These are phyloP conservation scores for Lolium perenne DNA, from an alignment of 176 grass and related monocot species.

Conservation along the genomic window DNA sequence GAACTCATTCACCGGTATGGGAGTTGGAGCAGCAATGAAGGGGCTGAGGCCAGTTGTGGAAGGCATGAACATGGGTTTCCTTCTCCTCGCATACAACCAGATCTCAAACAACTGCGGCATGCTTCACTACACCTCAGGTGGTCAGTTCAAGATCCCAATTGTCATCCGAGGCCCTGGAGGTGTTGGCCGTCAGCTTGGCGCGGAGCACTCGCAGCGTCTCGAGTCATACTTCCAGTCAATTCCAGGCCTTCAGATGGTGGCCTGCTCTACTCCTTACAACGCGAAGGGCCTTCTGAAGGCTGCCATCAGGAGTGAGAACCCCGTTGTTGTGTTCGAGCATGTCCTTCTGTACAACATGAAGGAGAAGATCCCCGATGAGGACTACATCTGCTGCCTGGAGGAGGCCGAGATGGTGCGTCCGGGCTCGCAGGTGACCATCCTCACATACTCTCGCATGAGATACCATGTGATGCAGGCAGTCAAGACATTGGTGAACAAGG, in stretches of 20 bases:
- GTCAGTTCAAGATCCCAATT: slow-evolving; percentile 91
- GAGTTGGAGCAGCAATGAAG: slow-evolving; percentile 85
- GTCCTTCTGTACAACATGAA: slow-evolving; percentile 87
- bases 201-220: slow-evolving; percentile 82
- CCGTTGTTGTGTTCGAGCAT: slow-evolving; percentile 86
- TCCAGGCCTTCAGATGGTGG: slow-evolving; percentile 91
- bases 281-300: slow-evolving; percentile 96
- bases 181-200: slow-evolving; percentile 81
- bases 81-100: slow-evolving; percentile 89
- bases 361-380: slow-evolving; percentile 90
- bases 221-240: slow-evolving; percentile 98
- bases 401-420: slow-evolving; percentile 87
- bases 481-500: slow-evolving; percentile 83
- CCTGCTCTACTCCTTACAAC: slow-evolving; percentile 95
- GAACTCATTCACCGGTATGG: slow-evolving; percentile 89
- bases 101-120: slow-evolving; percentile 97
- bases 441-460: slow-evolving; percentile 88
- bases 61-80: slow-evolving; percentile 99
- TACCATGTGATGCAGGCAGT: slow-evolving; percentile 94
- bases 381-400: slow-evolving; percentile 81
- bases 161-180: slow-evolving; percentile 95
- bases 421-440: slow-evolving; percentile 84
- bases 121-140: slow-evolving; percentile 97
- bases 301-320: slow-evolving; percentile 84
- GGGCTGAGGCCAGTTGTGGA: slow-evolving; percentile 79